phyloP scores from a whole-genome alignment of 106 monocot genomes.

The Apostasia shenzhenica region DNA sequence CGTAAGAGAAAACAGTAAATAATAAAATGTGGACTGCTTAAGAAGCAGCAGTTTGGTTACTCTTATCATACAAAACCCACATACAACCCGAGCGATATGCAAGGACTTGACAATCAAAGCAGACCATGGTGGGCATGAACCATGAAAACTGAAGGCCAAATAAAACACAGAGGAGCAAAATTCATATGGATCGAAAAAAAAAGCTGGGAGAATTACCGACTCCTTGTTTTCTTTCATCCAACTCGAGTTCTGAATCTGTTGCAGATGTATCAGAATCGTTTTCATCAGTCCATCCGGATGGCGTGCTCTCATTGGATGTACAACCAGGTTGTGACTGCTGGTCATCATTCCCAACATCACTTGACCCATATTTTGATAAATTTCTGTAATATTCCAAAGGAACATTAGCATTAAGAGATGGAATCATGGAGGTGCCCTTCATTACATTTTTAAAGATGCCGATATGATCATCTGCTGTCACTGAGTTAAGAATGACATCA shows the following conservation, averaged over 20 bases:
- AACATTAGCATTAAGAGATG: slow-evolving; percentile 27
- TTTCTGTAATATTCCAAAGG: slow-evolving; percentile 24
- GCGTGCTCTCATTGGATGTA: slow-evolving; percentile 32
- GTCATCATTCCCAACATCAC: slow-evolving; percentile 17
- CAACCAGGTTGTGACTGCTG: slow-evolving; percentile 12
- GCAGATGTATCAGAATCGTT: slow-evolving; percentile 32
- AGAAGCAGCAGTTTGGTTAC: too few relatives aligned
- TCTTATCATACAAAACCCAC: too few relatives aligned
- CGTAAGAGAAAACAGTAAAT: too few relatives aligned
- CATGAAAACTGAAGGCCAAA: too few relatives aligned
- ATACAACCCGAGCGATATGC: too few relatives aligned
- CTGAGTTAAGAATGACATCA: neutral
- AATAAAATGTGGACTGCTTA: too few relatives aligned
- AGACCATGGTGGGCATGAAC: too few relatives aligned
- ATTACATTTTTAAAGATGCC: slow-evolving; percentile 10
- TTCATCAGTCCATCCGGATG: slow-evolving; percentile 20
- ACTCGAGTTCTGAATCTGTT: slow-evolving; percentile 24
- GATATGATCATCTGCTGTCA: slow-evolving; percentile 14
- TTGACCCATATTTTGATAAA: slow-evolving; percentile 23
- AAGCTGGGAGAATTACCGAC: neutral
- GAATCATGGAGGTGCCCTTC: slow-evolving; percentile 19
- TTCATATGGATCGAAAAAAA: neutral
- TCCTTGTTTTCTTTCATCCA: slow-evolving; percentile 8
- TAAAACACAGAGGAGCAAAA: neutral
- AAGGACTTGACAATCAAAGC: too few relatives aligned